Conservation (phyloP, 345 rosid genomes). For the Mangifera indica region DNA sequence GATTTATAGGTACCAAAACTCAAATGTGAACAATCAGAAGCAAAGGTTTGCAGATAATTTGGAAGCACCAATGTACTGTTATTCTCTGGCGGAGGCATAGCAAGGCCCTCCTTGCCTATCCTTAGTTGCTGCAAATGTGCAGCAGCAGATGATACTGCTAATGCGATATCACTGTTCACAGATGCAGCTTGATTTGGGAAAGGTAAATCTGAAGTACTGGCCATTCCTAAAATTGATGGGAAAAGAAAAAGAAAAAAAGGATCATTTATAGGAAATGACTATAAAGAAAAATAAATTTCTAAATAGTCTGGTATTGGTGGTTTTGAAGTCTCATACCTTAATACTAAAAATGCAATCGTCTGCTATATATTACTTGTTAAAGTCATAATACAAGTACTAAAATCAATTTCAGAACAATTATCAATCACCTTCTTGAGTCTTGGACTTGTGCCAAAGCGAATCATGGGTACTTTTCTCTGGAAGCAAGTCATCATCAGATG, state of each 20-base stretch:
- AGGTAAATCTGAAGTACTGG: slow-evolving; percentile 9
- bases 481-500: slow-evolving; percentile 17
- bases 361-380: background rate
- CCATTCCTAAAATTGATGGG: slow-evolving; percentile 18
- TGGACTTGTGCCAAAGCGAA: slow-evolving; percentile 7
- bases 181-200: slow-evolving; percentile 20
- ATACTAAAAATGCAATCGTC: background rate
- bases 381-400: background rate
- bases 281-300: background rate
- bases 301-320: background rate
- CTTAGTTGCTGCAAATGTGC: slow-evolving; percentile 35
- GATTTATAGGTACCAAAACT: slow-evolving; percentile 54
- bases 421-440: slow-evolving; percentile 30
- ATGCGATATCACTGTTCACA: slow-evolving; percentile 15
- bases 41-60: slow-evolving; percentile 38
- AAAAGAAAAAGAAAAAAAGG: slow-evolving; percentile 5
- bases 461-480: slow-evolving; percentile 13
- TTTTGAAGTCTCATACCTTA: background rate
- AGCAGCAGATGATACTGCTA: slow-evolving; percentile 27
- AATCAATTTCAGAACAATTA: slow-evolving; percentile 9
- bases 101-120: slow-evolving; percentile 26
- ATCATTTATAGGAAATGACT: background rate
- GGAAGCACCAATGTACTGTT: slow-evolving; percentile 44
- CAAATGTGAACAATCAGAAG: slow-evolving; percentile 50
- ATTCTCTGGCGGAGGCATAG: slow-evolving; percentile 18